Evolutionary conservation across 495 filamentous ascomycete species (phyloP), one percentile per base, ranked within the genome.

Genomic region (Lasiosphaeria hispida): DNA sequence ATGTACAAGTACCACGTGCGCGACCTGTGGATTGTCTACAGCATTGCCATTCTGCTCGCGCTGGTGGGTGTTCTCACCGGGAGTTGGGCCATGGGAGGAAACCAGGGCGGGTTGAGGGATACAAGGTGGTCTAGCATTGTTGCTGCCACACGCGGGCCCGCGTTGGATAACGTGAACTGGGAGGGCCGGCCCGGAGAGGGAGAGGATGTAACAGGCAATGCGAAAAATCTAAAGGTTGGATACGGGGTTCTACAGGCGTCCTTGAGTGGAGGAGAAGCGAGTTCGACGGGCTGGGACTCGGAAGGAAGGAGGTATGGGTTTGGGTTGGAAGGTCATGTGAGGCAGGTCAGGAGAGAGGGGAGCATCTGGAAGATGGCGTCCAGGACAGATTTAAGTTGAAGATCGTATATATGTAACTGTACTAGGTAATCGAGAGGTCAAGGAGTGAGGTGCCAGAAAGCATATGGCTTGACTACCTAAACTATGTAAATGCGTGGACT

Each of bases 1-100:
- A 40, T 65, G 35, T 75, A 68, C 40, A 56, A 55, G 9, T 75
- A 70, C 19, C 65, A 70, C 53, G 62, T 52, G 23, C 58, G 67
- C 15, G 67, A 74, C 44, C 58, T 75, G 34, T 75, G 73, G 70
- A 70, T 74, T 38, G 71, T 74, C 14, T 75, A 75, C 18, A 45
- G 61, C 30, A 61, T 74, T 18, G 53, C 67, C 7, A 67, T 73
- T 37, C n/a, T 62, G 35, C 55, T 73, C 18, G 63, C 62, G 3
- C 38, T 63, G 13, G 51, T 44, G 2, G 71, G 55, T 7, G 56
- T 71, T 2, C 53, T 62, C 1, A 42, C 50, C 0, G 73, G 73
- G 15, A 54, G 57, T 6, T 9, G 67, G 41, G 63, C 72, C 36
- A 53, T 75, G 9, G 37, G 61, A 3, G 72, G 68, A 41, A 70